Base-by-base conservation (phyloP, 768 basidiomycete species). In the Rhizopogon vulgaris region DNA sequence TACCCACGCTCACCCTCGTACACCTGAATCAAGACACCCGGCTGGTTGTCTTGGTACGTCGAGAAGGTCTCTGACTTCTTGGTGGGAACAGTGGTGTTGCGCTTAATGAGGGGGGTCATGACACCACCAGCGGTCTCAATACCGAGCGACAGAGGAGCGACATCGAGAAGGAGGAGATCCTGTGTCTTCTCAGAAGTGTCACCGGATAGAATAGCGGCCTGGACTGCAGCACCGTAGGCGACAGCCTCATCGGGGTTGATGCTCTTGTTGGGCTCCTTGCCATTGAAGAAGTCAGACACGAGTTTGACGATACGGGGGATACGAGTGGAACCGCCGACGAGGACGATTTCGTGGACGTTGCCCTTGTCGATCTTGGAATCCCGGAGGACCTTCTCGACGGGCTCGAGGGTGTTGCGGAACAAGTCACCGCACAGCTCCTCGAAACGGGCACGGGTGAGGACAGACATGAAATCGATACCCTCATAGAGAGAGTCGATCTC, bases 191-290 rank as follows among this genome's bases (percentile, higher is more conserved):
- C 94, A 1, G 95, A 96, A 25, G 94, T 95, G 70, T 97, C 93
- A 64, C 95, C 95, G 25, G 95, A 91, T 52, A 98, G 86, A 63
- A 97, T 95, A 63, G 94, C 95, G 52, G 93, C 95, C 75, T 98
- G 94, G 62, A 99, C 94, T 54, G 95, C 95, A 51, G 95, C 95
- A 78, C 95, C 94, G 70, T 96, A 96, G 17, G 95, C 95, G 53
- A 98, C 94, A 52, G 95, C 94, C 75, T 97, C 95, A 59, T 98
- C 95, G 48, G 95, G 95, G 84, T 98, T 97, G 79, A 98, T 97
- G 75, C 87, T 88, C 82, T 94, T 96, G 81, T 93, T 94, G 63
- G 92, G 94, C 77, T 96, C 94, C 79, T 94, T 94, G 69, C 94
- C 94, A 69, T 90, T 91, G 80, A 97, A 97, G 83, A 90, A 96